Conservation (phyloP, 352 stramenopile genomes). For the Globisporangium solare region DNA sequence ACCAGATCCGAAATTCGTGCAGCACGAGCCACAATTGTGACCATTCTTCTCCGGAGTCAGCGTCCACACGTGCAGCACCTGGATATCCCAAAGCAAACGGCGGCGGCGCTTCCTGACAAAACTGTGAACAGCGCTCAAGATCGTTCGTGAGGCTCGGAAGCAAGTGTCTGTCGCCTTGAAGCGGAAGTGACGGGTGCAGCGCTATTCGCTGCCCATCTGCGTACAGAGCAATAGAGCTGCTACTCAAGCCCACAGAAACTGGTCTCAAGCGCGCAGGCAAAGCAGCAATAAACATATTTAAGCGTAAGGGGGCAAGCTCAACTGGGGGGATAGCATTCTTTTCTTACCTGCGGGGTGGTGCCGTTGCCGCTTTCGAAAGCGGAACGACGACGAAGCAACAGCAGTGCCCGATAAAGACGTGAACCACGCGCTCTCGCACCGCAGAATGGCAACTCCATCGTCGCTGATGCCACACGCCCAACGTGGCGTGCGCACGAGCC, state of each 20-base stretch:
- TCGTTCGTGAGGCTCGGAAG: neutral
- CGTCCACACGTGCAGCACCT: too few relatives aligned
- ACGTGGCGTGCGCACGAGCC: constrained; percentile 22
- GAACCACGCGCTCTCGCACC: neutral
- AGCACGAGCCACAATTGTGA: neutral
- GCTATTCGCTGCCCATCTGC: constrained; percentile 1
- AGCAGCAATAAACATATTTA: neutral
- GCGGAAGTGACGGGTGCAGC: neutral
- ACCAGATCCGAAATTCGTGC: constrained; percentile 20
- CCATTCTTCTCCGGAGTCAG: neutral
- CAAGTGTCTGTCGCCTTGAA: neutral
- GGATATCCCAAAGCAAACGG: too few relatives aligned
- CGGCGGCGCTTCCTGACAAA: too few relatives aligned
- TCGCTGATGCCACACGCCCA: constrained; percentile 24
- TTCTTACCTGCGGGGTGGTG: constrained; percentile 17
- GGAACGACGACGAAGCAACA: neutral
- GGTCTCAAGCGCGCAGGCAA: neutral
- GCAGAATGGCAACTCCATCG: constrained; percentile 10
- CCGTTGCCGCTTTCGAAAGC: constrained; percentile 3
- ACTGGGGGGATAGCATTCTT: too few relatives aligned
- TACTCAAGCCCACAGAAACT: neutral
- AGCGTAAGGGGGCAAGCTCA: too few relatives aligned
- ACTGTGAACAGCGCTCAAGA: too few relatives aligned
- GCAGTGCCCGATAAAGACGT: neutral
- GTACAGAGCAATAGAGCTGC: neutral